These are phyloP conservation scores for Takashimella tepidaria DNA, from an alignment of 1,284 basidiomycete genomes.

Conservation along the genomic window DNA sequence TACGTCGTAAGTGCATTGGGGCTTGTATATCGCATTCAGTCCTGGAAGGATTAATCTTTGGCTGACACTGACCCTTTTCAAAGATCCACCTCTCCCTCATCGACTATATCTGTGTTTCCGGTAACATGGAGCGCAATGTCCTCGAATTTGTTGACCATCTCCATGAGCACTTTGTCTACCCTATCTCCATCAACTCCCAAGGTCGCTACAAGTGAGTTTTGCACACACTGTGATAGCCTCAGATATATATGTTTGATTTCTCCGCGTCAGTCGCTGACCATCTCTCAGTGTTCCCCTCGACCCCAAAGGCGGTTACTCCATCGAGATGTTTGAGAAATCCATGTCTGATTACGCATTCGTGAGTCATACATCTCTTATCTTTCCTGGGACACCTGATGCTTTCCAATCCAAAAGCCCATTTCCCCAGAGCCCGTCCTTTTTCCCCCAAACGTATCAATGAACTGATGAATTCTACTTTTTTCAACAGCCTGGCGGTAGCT, in stretches of 20 bases:
- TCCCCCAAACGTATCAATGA: no score
- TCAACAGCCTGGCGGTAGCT: conserved; percentile 47
- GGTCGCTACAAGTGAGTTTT: conserved; percentile 93
- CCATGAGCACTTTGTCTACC: conserved; percentile 86
- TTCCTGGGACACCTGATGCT: no score
- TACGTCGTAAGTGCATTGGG: conserved; percentile 69
- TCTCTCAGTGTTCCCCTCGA: conserved; percentile 47
- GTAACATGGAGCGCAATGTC: conserved; percentile 87
- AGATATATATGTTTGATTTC: no score
- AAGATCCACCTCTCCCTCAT: conserved; percentile 56
- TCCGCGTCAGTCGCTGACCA: no score
- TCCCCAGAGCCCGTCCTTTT: no score
- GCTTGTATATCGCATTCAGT: not conserved
- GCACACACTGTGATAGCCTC: no score
- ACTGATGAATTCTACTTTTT: no score
- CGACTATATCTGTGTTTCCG: conserved; percentile 87
- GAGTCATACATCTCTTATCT: no score
- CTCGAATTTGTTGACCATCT: conserved; percentile 69
- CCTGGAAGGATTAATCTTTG: no score
- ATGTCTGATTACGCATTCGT: conserved; percentile 47
- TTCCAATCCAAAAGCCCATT: no score
- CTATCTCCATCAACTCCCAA: conserved; percentile 77
- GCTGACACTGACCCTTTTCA: conserved; percentile 4
- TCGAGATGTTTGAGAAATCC: conserved; percentile 49
- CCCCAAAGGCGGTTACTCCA: conserved; percentile 48